Evolutionary conservation across 768 basidiomycete species (phyloP).

Genomic region (Russula sp.): DNA sequence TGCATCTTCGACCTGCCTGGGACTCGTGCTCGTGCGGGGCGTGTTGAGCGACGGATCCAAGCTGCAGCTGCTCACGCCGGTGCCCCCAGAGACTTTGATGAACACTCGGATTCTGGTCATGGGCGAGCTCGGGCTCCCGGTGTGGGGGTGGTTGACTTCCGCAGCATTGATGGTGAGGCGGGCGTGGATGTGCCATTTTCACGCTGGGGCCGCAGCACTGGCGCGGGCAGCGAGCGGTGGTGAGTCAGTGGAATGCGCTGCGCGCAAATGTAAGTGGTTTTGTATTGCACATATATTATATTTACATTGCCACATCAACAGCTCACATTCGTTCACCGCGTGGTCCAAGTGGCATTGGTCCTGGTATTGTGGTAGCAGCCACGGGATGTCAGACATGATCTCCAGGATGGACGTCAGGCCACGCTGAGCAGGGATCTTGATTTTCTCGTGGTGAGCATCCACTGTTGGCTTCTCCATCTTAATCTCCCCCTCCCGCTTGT

Average conservation of each 20-base stretch:
- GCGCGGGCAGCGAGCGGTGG: constrained; percentile 65
- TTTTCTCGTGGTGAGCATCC: constrained; percentile 12
- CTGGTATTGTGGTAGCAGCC: constrained; percentile 38
- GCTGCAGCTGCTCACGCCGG: constrained; percentile 78
- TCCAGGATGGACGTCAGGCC: constrained; percentile 19
- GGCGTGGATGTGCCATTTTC: constrained; percentile 64
- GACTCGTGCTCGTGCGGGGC: constrained; percentile 72
- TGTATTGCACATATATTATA: not conserved
- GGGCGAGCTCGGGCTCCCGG: constrained; percentile 83
- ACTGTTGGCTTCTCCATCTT: too few species aligned
- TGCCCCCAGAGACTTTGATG: constrained; percentile 46
- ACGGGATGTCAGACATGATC: constrained; percentile 33
- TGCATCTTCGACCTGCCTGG: constrained; percentile 55
- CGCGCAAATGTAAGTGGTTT: constrained; percentile 52
- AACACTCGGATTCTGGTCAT: constrained; percentile 56
- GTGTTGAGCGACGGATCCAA: constrained; percentile 23
- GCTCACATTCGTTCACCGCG: constrained; percentile 26
- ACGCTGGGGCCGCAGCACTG: constrained; percentile 67
- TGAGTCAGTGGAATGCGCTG: constrained; percentile 84
- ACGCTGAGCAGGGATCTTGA: not conserved
- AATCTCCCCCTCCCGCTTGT: too few species aligned
- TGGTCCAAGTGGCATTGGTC: constrained; percentile 15
- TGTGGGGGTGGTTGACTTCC: constrained; percentile 81
- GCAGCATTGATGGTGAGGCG: constrained; percentile 40
- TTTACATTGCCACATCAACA: constrained; percentile 17